Base-by-base conservation (phyloP, 2,329 filamentous ascomycete genomes). In the Botrytis tulipae region DNA sequence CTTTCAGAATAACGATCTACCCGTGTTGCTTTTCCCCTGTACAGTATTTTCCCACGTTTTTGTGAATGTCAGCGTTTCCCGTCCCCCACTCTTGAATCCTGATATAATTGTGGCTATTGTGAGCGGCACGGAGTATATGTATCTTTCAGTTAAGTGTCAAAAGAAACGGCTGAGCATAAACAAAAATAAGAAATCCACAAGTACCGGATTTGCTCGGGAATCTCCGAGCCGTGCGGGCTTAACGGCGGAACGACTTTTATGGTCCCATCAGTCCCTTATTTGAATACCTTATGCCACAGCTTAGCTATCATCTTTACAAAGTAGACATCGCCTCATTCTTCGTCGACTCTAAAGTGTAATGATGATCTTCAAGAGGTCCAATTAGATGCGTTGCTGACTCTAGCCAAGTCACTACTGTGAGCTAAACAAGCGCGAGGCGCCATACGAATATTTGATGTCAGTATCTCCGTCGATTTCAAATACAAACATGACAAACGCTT, bases 381-480 rank as follows among this genome's bases (percentile, higher is more conserved):
- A 67, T 37, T 25, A 37, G 44, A 67, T 12, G 10, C 0, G n/a
- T 16, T 7, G 29, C 3, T 37, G 22, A 12, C 25, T 51, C 37
- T 16, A 37, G 63, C 32, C 44, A 37, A 37, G 32, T 37, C 35
- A 67, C 22, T 29, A 54, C 46, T 51, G 9, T 51, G 32, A 18
- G 8, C 66, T 57, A 57, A 68, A 32, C 25, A 57, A 57, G n/a
- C 48, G 37, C 48, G 48, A 44, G 35, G 16, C 48, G 66, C 48
- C 66, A 68, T 37, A 57, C 22, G 25, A 57, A 18, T 8, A 57
- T 18, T 54, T 16, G 6, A 32, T 32, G 18, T 69, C 29, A 20
- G 48, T 42, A 69, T 69, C 35, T 69, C 48, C 66, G 66, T 12
- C 6, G 16, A 69, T 42, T n/a, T 57, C 48, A 69, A 69, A 69